Conservation (phyloP, 257 asterid species). For the Gentiana dahurica region DNA sequence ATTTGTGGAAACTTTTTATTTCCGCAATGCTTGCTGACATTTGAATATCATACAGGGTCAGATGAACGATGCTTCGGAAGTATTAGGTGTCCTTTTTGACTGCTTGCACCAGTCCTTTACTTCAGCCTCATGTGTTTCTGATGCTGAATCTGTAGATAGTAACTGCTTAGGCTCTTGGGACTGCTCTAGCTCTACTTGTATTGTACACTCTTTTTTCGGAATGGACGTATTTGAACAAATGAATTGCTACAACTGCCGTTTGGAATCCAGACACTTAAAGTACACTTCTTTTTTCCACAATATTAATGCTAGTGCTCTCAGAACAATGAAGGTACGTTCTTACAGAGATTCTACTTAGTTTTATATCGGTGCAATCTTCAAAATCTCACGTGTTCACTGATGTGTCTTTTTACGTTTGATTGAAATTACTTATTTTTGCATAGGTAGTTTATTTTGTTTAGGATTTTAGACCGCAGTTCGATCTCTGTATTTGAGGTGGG, state of each 20-base stretch:
- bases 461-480: no score
- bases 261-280: constrained; percentile 84
- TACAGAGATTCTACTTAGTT: background rate
- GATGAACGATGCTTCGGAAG: constrained; percentile 99
- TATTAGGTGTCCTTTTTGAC: constrained; percentile 70
- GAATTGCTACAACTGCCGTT: constrained; percentile 75
- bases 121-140: constrained; percentile 34
- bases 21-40: constrained; percentile 7
- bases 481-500: no score
- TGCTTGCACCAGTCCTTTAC: constrained; percentile 82
- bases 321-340: constrained; percentile 76
- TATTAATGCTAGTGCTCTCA: constrained; percentile 86
- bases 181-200: constrained; percentile 55
- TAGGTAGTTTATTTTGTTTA: no score
- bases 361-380: background rate
- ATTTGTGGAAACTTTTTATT: background rate
- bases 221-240: constrained; percentile 83
- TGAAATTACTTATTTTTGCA: no score
- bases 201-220: constrained; percentile 85
- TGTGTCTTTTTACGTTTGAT: constrained; percentile 13
- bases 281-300: constrained; percentile 88
- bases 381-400: constrained; percentile 6
- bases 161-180: constrained; percentile 63
- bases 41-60: constrained; percentile 63
- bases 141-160: constrained; percentile 52